Evolutionary conservation across 1,139 yeast species (phyloP).

Genomic region (Yamadazyma dendronema): DNA sequence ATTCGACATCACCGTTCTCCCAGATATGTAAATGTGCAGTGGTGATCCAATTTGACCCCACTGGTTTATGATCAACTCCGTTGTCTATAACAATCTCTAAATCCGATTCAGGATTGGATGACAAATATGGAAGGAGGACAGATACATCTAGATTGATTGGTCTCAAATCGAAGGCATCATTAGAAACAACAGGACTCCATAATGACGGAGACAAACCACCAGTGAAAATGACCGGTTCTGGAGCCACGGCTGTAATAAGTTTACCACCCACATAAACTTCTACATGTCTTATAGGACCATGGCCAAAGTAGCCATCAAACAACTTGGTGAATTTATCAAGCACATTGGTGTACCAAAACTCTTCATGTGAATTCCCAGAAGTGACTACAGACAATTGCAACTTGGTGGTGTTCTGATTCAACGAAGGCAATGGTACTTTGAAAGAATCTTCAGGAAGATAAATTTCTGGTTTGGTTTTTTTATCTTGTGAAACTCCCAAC

Average conservation of each 20-base stretch:
- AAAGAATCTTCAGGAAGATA: conserved; percentile 43
- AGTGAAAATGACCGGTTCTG: conserved; percentile 65
- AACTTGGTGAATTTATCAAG: conserved; percentile 44
- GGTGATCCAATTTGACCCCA: conserved; percentile 69
- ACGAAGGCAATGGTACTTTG: conserved; percentile 36
- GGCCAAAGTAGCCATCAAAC: conserved; percentile 44
- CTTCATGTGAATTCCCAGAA: conserved; percentile 78
- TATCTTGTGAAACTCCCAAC: conserved; percentile 14
- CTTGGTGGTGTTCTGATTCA: conserved; percentile 52
- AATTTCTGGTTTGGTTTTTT: conserved; percentile 30
- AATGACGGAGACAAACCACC: conserved; percentile 79
- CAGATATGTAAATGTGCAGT: conserved; percentile 66
- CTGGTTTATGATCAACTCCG: conserved; percentile 36
- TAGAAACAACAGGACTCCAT: conserved; percentile 78
- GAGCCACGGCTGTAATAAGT: conserved; percentile 49
- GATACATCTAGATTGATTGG: conserved; percentile 66
- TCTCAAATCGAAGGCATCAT: conserved; percentile 69
- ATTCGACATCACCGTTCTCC: conserved; percentile 45
- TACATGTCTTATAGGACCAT: conserved; percentile 62
- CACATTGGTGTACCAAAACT: conserved; percentile 76
- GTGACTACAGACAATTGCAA: conserved; percentile 60
- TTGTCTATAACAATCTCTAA: conserved; percentile 55
- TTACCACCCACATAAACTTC: conserved; percentile 51
- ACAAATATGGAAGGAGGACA: conserved; percentile 60
- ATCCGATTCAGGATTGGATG: conserved; percentile 34